Evolutionary conservation across 768 basidiomycete genomes (phyloP).

Genomic region (Serpula lacrymans): DNA sequence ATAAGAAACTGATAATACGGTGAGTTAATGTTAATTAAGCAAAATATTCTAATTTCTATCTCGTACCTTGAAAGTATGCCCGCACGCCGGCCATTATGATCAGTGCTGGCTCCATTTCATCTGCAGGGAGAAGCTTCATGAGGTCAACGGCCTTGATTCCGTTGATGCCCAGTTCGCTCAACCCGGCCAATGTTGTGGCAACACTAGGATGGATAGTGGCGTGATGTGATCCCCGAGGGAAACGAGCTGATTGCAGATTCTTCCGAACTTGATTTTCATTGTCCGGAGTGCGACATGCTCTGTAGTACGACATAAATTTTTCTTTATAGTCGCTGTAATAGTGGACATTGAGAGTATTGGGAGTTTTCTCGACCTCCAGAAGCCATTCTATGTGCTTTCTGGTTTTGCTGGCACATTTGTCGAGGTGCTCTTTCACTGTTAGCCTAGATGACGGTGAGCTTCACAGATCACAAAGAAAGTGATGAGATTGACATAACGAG

Average conservation of each 20-base stretch:
- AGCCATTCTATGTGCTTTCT: conserved; percentile 46
- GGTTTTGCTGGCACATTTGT: conserved; percentile 36
- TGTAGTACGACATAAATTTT: conserved; percentile 52
- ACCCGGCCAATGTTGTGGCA: conserved; percentile 29
- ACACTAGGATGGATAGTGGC: conserved; percentile 17
- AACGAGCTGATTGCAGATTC: conserved; percentile 12
- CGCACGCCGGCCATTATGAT: conserved; percentile 69
- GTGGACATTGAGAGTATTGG: conserved; percentile 50
- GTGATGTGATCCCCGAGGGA: no score
- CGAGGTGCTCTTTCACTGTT: conserved; percentile 49
- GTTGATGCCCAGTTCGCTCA: conserved; percentile 37
- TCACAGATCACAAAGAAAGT: no score
- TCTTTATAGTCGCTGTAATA: conserved; percentile 46
- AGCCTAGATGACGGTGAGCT: no score
- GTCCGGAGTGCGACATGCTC: conserved; percentile 25
- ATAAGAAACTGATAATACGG: conserved; percentile 38
- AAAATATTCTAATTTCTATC: background rate
- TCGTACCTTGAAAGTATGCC: conserved; percentile 70
- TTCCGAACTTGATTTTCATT: conserved; percentile 5
- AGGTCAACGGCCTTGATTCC: conserved; percentile 43
- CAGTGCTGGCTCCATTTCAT: conserved; percentile 55
- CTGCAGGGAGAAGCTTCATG: conserved; percentile 45
- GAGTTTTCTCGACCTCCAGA: conserved; percentile 43
- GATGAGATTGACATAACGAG: conserved; percentile 46
- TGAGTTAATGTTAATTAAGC: background rate